These are phyloP conservation scores for Mariannaea sp. DNA, from an alignment of 2,329 filamentous ascomycete species.

Conservation along the genomic window DNA sequence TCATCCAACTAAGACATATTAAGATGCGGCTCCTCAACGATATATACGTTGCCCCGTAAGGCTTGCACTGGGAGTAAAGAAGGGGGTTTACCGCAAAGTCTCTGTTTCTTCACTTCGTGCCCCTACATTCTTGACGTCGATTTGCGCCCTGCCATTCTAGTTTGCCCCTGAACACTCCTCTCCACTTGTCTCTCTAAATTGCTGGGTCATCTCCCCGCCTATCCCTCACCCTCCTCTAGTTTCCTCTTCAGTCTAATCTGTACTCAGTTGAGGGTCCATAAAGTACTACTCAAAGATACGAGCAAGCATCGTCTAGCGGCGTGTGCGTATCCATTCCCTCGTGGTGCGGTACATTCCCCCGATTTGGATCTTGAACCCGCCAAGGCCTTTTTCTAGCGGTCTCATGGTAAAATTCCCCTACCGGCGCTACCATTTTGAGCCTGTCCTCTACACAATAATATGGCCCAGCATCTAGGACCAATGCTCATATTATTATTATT, in stretches of 20 bases:
- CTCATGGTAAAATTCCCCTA: constrained; percentile 29
- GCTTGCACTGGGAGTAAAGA: constrained; percentile 20
- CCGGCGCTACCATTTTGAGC: constrained; percentile 20
- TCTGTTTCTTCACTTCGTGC: constrained; percentile 18
- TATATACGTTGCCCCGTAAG: constrained; percentile 20
- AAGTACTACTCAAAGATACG: constrained; percentile 12
- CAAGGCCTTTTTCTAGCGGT: constrained; percentile 20
- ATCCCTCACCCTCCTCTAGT: constrained; percentile 13
- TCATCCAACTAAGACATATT: constrained; percentile 26
- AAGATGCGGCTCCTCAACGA: constrained; percentile 16
- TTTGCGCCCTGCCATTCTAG: constrained; percentile 8
- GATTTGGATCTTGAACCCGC: constrained; percentile 32
- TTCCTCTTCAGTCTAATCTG: constrained; percentile 12
- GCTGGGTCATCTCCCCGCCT: too few relatives aligned
- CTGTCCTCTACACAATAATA: constrained; percentile 14
- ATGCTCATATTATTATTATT: constrained; percentile 18
- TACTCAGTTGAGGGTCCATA: constrained; percentile 7
- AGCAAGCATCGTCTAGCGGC: constrained; percentile 28
- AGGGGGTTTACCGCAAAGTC: constrained; percentile 16
- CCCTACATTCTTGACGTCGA: constrained; percentile 12
- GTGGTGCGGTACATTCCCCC: constrained; percentile 26
- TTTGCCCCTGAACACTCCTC: neutral
- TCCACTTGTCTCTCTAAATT: neutral
- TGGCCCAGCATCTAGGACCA: constrained; percentile 25
- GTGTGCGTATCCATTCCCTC: constrained; percentile 27